Conservation (phyloP, 345 rosid species). For the Gossypium arboreum region DNA sequence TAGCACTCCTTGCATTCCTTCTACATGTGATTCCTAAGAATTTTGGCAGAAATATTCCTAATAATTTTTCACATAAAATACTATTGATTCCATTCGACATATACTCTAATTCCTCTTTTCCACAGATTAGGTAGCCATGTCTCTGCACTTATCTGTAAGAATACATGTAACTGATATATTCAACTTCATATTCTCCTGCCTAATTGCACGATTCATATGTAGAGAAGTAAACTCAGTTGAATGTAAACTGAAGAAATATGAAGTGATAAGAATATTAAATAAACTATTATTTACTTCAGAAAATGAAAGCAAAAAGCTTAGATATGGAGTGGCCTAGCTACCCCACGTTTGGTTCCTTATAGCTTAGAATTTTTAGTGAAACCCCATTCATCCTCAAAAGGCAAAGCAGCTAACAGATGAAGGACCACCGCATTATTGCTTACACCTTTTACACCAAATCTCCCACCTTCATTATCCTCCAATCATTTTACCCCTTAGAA, state of each 20-base stretch:
- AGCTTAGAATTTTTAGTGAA: too few relatives aligned
- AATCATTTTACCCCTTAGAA: neutral
- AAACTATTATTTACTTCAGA: conserved; percentile 8
- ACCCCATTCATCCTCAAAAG: too few relatives aligned
- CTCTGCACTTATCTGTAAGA: neutral
- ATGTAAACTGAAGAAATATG: conserved; percentile 4
- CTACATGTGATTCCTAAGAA: neutral
- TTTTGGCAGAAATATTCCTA: neutral
- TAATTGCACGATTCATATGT: too few relatives aligned
- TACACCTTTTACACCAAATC: conserved; percentile 1
- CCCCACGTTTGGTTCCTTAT: conserved; percentile 6
- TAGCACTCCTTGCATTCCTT: conserved; percentile 5
- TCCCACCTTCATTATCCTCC: neutral
- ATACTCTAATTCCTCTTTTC: neutral
- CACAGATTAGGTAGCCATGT: too few relatives aligned
- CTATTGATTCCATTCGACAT: conserved; percentile 3
- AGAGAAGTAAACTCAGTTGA: neutral
- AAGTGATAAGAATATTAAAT: conserved; percentile 2
- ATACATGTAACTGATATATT: too few relatives aligned
- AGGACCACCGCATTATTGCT: conserved; percentile 14
- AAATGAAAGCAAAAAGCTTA: neutral
- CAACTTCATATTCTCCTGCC: too few relatives aligned
- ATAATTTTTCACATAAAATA: neutral
- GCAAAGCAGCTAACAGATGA: too few relatives aligned
- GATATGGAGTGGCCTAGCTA: conserved; percentile 14